Evolutionary conservation across 2,329 filamentous ascomycete genomes (phyloP).

Genomic region (Botrytis squamosa): DNA sequence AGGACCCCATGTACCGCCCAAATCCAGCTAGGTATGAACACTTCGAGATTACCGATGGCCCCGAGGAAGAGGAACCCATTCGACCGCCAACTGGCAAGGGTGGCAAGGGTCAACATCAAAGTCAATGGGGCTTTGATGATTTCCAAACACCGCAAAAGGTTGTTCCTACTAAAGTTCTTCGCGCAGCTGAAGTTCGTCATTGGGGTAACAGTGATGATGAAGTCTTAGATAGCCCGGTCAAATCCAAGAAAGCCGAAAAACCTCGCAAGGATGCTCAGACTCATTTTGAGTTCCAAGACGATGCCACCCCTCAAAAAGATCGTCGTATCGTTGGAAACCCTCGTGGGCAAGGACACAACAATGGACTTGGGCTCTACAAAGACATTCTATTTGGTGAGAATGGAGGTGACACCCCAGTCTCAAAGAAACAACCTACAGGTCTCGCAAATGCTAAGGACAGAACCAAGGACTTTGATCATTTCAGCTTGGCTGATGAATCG

Average conservation of each 20-base stretch:
- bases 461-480: slow-evolving; percentile 75
- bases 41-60: slow-evolving; percentile 74
- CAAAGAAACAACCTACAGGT: slow-evolving; percentile 34
- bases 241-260: slow-evolving; percentile 59
- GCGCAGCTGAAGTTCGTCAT: slow-evolving; percentile 68
- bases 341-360: slow-evolving; percentile 61
- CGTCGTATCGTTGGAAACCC: slow-evolving; percentile 48
- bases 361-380: slow-evolving; percentile 70
- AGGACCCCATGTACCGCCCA: slow-evolving; percentile 53
- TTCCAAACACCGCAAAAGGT: slow-evolving; percentile 79
- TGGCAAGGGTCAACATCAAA: slow-evolving; percentile 59
- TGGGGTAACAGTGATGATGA: slow-evolving; percentile 73
- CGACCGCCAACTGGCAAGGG: slow-evolving; percentile 30
- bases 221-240: slow-evolving; percentile 56
- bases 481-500: slow-evolving; percentile 69
- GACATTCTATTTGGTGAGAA: slow-evolving; percentile 69
- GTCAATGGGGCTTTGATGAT: slow-evolving; percentile 86
- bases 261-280: slow-evolving; percentile 75
- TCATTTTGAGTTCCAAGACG: slow-evolving; percentile 83
- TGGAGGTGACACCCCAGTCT: slow-evolving; percentile 29
- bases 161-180: slow-evolving; percentile 58
- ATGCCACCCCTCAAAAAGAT: slow-evolving; percentile 58
- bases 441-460: slow-evolving; percentile 73
- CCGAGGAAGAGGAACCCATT: slow-evolving; percentile 39
- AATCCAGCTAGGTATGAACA: slow-evolving; percentile 81